Evolutionary conservation across 1,139 yeast species (phyloP).

Genomic region (Candida pseudocylindracea): DNA sequence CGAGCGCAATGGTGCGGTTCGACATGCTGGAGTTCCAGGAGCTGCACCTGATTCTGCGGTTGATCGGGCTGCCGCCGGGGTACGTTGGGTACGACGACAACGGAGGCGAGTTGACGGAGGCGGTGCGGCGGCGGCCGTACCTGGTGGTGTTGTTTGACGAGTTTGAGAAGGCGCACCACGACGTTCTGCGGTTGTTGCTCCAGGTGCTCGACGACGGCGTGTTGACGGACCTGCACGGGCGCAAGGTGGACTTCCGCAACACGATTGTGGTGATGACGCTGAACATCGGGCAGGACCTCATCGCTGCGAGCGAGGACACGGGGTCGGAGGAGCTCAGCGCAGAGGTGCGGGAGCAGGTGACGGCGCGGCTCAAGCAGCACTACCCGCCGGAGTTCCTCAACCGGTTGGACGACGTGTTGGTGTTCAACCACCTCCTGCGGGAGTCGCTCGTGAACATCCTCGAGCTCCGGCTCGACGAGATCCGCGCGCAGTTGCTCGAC

Average conservation of each 20-base stretch:
- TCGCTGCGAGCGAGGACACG: no score
- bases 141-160: slow-evolving; percentile 87
- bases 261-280: slow-evolving; percentile 96
- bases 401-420: slow-evolving; percentile 75
- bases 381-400: slow-evolving; percentile 93
- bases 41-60: slow-evolving; percentile 69
- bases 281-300: slow-evolving; percentile 54
- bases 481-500: slow-evolving; percentile 42
- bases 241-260: slow-evolving; percentile 80
- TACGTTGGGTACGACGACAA: slow-evolving; percentile 91
- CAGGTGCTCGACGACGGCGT: slow-evolving; percentile 94
- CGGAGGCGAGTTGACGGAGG: slow-evolving; percentile 80
- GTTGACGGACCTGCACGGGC: slow-evolving; percentile 86
- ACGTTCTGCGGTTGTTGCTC: slow-evolving; percentile 64
- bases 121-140: slow-evolving; percentile 86
- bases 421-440: slow-evolving; percentile 75
- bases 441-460: slow-evolving; percentile 54
- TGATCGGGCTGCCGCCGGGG: slow-evolving; percentile 97
- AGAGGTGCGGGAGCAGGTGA: slow-evolving; percentile 29
- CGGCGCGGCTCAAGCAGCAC: slow-evolving; percentile 39
- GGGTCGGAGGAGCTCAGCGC: slow-evolving; percentile 37
- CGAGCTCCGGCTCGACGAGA: slow-evolving; percentile 62
- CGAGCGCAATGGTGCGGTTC: slow-evolving; percentile 65
- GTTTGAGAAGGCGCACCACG: slow-evolving; percentile 93
- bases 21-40: slow-evolving; percentile 98